Evolutionary conservation across 257 asterid genomes (phyloP).

Genomic region (Ligustrum vulgare): DNA sequence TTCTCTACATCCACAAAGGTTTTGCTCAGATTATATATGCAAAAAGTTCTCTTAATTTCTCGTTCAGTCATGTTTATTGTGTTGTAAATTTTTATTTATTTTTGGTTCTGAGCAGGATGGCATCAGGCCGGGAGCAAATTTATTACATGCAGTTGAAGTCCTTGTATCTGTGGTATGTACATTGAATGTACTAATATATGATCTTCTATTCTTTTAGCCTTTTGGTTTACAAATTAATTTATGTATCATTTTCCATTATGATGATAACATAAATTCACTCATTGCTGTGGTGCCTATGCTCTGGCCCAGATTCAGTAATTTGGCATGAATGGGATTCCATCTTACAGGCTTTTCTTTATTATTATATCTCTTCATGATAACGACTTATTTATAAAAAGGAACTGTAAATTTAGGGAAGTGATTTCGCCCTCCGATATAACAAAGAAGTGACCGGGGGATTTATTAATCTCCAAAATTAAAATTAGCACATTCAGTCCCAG

Average conservation of each 20-base stretch:
- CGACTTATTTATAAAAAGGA: not conserved
- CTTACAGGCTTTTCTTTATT: not conserved
- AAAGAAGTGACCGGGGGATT: not conserved
- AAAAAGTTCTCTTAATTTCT: constrained; percentile 1
- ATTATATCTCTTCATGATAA: not conserved
- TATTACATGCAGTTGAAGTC: constrained; percentile 88
- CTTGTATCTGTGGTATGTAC: constrained; percentile 91
- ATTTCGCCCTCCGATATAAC: not conserved
- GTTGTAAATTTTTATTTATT: not conserved
- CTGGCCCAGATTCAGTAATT: not conserved
- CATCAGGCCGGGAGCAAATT: constrained; percentile 82
- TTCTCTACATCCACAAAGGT: constrained; percentile 90
- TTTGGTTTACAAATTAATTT: not conserved
- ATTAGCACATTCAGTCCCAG: constrained; percentile 14
- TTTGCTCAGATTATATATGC: constrained; percentile 18
- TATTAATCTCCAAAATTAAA: constrained; percentile 3
- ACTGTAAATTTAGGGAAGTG: not conserved
- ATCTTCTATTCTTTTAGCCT: constrained; percentile 5
- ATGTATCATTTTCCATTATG: constrained; percentile 15
- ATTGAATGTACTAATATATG: constrained; percentile 15
- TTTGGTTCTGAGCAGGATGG: constrained; percentile 68
- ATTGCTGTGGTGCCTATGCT: not conserved
- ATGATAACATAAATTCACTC: constrained; percentile 10
- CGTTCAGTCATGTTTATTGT: not conserved
- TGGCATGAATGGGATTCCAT: not conserved